Conservation (phyloP, 2,329 filamentous ascomycete species). For the Alternaria rosae region DNA sequence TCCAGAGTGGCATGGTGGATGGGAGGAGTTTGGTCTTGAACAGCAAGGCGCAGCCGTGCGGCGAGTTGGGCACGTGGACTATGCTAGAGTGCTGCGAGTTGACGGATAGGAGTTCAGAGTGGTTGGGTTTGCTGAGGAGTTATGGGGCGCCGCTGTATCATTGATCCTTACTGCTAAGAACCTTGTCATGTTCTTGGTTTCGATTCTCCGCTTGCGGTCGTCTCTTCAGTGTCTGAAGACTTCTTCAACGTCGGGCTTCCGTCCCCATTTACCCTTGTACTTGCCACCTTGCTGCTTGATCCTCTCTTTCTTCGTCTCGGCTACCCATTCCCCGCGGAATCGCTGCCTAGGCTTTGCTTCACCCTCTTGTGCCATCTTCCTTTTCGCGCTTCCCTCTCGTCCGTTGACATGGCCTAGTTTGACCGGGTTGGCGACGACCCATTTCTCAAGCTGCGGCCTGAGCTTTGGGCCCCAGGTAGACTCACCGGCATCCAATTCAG, state of each 20-base stretch:
- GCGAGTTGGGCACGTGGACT: constrained; percentile 24
- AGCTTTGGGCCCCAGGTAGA: constrained; percentile 32
- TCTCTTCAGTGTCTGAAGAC: neutral
- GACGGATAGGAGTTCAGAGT: constrained; percentile 26
- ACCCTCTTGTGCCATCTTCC: constrained; percentile 18
- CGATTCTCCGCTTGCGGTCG: neutral
- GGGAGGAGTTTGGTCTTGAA: constrained; percentile 25
- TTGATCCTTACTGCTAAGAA: constrained; percentile 1
- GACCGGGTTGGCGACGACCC: constrained; percentile 32
- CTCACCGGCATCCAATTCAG: constrained; percentile 33
- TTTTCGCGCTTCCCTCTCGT: constrained; percentile 23
- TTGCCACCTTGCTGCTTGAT: constrained; percentile 41
- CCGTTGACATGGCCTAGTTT: constrained; percentile 28
- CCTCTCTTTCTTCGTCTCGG: constrained; percentile 36
- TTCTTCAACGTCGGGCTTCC: constrained; percentile 14
- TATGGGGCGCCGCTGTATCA: constrained; percentile 24
- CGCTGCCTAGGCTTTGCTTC: constrained; percentile 27
- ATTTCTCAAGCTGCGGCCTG: constrained; percentile 27
- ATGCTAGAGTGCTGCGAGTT: constrained; percentile 29
- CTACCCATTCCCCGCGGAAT: constrained; percentile 40
- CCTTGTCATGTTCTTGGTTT: neutral
- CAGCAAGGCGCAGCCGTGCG: constrained; percentile 23
- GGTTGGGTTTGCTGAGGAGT: constrained; percentile 27
- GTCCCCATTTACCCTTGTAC: constrained; percentile 36
- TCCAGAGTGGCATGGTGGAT: constrained; percentile 20